A percentile compares a stretch with the other conserved stretches of the same genome.
Conservation (phyloP, 2,329 filamentous ascomycete species). For the Fusarium sororula region DNA sequence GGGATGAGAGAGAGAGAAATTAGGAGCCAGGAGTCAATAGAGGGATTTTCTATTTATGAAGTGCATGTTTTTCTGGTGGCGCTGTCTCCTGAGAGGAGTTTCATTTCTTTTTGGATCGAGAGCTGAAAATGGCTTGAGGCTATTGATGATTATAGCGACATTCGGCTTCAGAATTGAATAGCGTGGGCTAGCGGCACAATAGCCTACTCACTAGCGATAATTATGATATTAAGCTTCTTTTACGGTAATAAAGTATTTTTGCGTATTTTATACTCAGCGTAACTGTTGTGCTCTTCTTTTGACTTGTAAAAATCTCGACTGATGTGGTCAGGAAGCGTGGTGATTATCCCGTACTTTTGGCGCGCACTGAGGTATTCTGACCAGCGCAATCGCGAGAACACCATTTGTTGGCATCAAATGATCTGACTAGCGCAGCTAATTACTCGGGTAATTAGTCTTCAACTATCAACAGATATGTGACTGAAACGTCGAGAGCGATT, state of each 20-base stretch:
- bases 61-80: background rate
- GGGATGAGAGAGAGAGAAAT: background rate
- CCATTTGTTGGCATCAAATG: too few relatives aligned
- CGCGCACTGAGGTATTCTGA: too few relatives aligned
- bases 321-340: too few relatives aligned
- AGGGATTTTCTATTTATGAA: accelerated
- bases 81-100: background rate
- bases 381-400: too few relatives aligned
- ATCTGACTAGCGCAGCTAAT: accelerated
- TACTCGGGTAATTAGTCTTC: too few relatives aligned
- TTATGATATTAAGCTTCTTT: background rate
- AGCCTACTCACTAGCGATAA: background rate
- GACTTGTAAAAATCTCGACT: too few relatives aligned
- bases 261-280: accelerated
- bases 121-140: background rate
- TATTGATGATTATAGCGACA: background rate
- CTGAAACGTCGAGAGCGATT: background rate
- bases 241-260: too few relatives aligned
- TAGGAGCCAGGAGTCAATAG: accelerated
- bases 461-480: accelerated
- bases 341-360: too few relatives aligned
- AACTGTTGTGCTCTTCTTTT: accelerated
- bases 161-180: background rate
- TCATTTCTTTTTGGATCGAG: background rate
- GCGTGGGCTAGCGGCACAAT: background rate